Conservation (phyloP, 2,329 filamentous ascomycete species). For the Thelonectria discophora region DNA sequence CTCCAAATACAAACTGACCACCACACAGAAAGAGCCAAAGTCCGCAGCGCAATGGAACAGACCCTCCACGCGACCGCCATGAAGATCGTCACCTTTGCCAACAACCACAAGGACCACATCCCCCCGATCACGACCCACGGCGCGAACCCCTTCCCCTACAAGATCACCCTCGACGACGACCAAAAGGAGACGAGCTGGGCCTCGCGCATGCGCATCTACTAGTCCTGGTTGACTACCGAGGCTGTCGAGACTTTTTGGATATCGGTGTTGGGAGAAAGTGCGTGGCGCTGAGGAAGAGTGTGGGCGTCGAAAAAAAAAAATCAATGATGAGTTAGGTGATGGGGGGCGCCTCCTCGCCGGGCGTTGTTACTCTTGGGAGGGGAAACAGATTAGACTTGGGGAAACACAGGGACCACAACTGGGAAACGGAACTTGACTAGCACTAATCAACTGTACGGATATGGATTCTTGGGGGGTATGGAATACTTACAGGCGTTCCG, state of each 20-base stretch:
- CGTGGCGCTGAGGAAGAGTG: too few species aligned
- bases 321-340: too few species aligned
- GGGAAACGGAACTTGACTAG: background rate
- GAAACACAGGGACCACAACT: background rate
- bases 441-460: constrained; percentile 21
- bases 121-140: constrained; percentile 95
- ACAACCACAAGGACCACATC: constrained; percentile 92
- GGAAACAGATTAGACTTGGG: background rate
- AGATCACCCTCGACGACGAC: constrained; percentile 90
- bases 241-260: too few species aligned
- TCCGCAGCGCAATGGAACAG: constrained; percentile 89
- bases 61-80: constrained; percentile 86
- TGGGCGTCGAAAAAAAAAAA: too few species aligned
- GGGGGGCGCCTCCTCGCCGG: too few species aligned
- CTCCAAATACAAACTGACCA: too few species aligned
- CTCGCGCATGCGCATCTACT: constrained; percentile 80
- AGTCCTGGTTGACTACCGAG: constrained; percentile 4
- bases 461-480: constrained; percentile 14
- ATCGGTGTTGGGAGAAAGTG: too few species aligned
- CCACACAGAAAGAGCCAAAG: constrained; percentile 79
- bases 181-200: constrained; percentile 82
- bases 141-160: constrained; percentile 94
- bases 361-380: background rate
- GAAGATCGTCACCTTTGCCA: constrained; percentile 89
- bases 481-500: constrained; percentile 30